phyloP scores from a whole-genome alignment of 139 green algal species.

The Tetraselmis striata region DNA sequence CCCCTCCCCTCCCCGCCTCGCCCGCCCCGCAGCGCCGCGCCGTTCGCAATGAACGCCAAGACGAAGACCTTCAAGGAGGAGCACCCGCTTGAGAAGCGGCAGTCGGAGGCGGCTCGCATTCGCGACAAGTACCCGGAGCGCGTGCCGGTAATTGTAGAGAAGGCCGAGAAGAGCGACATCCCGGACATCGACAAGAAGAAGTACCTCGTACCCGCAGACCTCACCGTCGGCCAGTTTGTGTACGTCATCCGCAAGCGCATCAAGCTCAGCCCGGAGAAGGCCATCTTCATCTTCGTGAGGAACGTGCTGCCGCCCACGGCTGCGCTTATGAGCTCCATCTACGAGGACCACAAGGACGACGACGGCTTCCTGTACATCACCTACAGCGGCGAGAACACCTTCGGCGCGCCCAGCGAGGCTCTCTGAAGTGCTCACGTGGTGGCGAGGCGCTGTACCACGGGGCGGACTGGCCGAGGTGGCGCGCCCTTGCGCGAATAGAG shows the following conservation, averaged over 20 bases:
- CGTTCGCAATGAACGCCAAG: constrained; percentile 14
- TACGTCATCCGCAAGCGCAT: constrained; percentile 99
- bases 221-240: constrained; percentile 98
- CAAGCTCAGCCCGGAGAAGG: constrained; percentile 91
- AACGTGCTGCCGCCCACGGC: constrained; percentile 93
- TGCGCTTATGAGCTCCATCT: constrained; percentile 93
- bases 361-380: constrained; percentile 99
- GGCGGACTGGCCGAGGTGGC: too few relatives aligned
- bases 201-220: constrained; percentile 95
- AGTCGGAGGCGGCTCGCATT: constrained; percentile 87
- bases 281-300: constrained; percentile 99
- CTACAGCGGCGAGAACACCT: constrained; percentile 89
- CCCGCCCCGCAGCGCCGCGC: too few relatives aligned
- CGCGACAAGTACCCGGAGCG: constrained; percentile 95
- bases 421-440: too few relatives aligned
- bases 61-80: constrained; percentile 77
- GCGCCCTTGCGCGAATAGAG: too few relatives aligned
- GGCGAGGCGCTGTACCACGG: too few relatives aligned
- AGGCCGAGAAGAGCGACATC: constrained; percentile 89
- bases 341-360: constrained; percentile 96
- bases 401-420: too few relatives aligned
- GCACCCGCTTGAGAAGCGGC: constrained; percentile 87
- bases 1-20: too few relatives aligned
- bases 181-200: constrained; percentile 99
- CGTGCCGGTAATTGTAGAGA: constrained; percentile 97